phyloP scores from a whole-genome alignment of 352 stramenopile species.

The Pelagophyceae sp. region DNA sequence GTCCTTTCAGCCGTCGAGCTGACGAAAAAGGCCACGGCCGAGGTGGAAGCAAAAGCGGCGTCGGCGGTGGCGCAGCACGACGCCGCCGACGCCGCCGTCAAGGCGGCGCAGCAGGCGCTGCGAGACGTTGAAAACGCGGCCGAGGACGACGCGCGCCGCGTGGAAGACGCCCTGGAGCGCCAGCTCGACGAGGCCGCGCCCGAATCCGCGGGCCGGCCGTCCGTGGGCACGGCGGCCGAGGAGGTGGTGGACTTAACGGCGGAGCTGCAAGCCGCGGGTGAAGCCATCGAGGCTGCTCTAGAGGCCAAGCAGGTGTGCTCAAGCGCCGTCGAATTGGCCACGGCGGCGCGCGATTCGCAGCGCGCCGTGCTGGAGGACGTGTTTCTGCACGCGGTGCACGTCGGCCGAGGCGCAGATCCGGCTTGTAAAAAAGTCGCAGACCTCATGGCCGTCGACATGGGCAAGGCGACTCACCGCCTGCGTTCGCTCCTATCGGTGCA shows the following conservation, averaged over 20 bases:
- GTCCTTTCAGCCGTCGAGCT: slow-evolving; percentile 26
- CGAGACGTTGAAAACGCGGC: neutral
- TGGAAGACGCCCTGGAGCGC: neutral
- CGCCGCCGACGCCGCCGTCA: slow-evolving; percentile 1
- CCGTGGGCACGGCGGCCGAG: too few species aligned
- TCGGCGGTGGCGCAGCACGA: neutral
- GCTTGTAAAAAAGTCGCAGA: neutral
- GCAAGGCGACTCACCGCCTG: neutral
- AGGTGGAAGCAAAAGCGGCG: slow-evolving; percentile 7
- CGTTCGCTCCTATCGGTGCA: neutral
- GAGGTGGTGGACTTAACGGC: neutral
- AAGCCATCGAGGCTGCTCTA: too few species aligned
- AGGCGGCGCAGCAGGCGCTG: slow-evolving; percentile 5
- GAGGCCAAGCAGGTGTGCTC: too few species aligned
- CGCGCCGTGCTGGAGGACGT: neutral
- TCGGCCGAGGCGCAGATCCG: neutral
- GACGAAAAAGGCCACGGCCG: slow-evolving; percentile 18
- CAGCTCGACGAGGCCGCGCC: neutral
- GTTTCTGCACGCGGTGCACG: neutral
- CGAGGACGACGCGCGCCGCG: neutral
- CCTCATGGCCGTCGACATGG: neutral
- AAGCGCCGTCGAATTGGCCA: neutral
- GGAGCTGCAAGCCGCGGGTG: neutral
- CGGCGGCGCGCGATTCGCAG: neutral
- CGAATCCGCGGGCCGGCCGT: neutral